Evolutionary conservation across 2,329 filamentous ascomycete species (phyloP).

Genomic region (Aureobasidium sp.): DNA sequence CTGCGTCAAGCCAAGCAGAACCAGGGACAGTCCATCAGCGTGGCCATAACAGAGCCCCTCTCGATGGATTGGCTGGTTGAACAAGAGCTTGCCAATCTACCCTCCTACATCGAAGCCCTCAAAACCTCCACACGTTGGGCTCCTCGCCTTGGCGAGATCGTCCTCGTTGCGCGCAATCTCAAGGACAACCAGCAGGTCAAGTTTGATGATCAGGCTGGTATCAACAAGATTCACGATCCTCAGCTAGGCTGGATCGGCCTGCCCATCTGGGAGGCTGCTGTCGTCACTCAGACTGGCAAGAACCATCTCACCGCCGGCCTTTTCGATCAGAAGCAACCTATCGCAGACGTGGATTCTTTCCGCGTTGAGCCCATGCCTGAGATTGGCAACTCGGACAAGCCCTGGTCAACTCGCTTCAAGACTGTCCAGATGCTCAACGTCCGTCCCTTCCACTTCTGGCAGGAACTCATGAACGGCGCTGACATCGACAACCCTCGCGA

Average conservation of each 20-base stretch:
- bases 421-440: constrained; percentile 48
- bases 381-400: constrained; percentile 40
- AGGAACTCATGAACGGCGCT: constrained; percentile 38
- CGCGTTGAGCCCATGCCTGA: constrained; percentile 50
- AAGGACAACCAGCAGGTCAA: constrained; percentile 23
- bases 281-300: constrained; percentile 43
- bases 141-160: constrained; percentile 49
- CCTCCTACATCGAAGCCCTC: constrained; percentile 33
- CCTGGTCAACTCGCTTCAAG: constrained; percentile 44
- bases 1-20: constrained; percentile 42
- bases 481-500: constrained; percentile 28
- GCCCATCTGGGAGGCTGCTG: constrained; percentile 50
- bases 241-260: constrained; percentile 20
- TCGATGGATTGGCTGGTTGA: constrained; percentile 52
- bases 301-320: background rate
- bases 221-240: constrained; percentile 26
- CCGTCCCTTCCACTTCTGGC: constrained; percentile 48
- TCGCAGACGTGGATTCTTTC: constrained; percentile 35
- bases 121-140: constrained; percentile 41
- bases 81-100: constrained; percentile 26
- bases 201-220: constrained; percentile 21
- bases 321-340: background rate
- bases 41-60: constrained; percentile 39
- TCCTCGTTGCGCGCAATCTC: constrained; percentile 42
- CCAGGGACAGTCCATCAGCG: constrained; percentile 32